Evolutionary conservation across 108 stramenopile genomes (phyloP).

Genomic region (Nitzschia sp.): DNA sequence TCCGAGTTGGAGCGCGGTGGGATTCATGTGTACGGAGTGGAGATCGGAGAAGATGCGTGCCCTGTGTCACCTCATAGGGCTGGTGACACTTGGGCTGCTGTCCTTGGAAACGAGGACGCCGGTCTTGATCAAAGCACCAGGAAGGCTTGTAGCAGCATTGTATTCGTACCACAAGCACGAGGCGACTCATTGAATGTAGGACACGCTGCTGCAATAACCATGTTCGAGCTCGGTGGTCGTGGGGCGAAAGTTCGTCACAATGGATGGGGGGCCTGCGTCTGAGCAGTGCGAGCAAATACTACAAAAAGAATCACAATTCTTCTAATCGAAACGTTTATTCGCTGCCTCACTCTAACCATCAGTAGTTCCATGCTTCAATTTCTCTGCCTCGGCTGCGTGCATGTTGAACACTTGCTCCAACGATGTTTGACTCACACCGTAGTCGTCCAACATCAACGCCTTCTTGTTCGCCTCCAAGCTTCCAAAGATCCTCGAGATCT

Average conservation of each 20-base stretch:
- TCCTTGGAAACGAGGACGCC: slow-evolving; percentile 30
- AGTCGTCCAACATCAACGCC: slow-evolving; percentile 58
- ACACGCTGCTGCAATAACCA: slow-evolving; percentile 31
- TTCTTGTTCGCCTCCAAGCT: slow-evolving; percentile 69
- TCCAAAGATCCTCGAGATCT: slow-evolving; percentile 66
- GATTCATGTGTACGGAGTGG: slow-evolving; percentile 23
- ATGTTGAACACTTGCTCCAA: slow-evolving; percentile 84
- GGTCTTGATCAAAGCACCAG: slow-evolving; percentile 2
- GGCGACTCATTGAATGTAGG: slow-evolving; percentile 31
- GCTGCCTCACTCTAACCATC: neutral
- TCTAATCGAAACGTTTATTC: too few species aligned
- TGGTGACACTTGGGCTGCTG: slow-evolving; percentile 19
- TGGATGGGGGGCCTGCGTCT: slow-evolving; percentile 23
- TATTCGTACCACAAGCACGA: slow-evolving; percentile 27
- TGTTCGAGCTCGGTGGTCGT: slow-evolving; percentile 26
- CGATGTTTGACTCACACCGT: slow-evolving; percentile 73
- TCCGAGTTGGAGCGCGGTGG: neutral
- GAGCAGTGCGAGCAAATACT: slow-evolving; percentile 2
- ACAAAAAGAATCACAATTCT: too few species aligned
- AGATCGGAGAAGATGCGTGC: slow-evolving; percentile 12
- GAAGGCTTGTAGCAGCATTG: slow-evolving; percentile 17
- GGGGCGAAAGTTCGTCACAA: slow-evolving; percentile 5
- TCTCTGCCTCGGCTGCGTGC: slow-evolving; percentile 68
- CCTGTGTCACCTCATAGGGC: slow-evolving; percentile 9
- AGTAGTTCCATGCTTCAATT: slow-evolving; percentile 1